Evolutionary conservation across 73 alveolate genomes (phyloP).

Genomic region (Stentor coeruleus): DNA sequence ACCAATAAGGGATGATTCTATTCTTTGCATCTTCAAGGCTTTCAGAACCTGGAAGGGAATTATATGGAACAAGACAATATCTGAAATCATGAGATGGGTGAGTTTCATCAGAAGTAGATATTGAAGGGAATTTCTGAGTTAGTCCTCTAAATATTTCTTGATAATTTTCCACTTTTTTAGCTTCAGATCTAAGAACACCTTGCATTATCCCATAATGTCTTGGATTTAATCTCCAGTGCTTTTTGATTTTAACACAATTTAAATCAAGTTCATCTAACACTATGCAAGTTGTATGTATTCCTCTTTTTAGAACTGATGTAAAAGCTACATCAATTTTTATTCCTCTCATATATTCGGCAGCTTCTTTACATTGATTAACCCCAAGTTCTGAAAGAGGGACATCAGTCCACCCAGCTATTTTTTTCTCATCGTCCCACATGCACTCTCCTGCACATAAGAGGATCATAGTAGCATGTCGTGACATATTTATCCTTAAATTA

Average conservation of each 20-base stretch:
- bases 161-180: constrained; percentile 66
- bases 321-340: constrained; percentile 82
- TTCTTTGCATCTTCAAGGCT: constrained; percentile 83
- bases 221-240: constrained; percentile 87
- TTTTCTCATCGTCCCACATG: constrained; percentile 79
- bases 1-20: constrained; percentile 92
- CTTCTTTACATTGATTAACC: constrained; percentile 39
- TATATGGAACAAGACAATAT: constrained; percentile 75
- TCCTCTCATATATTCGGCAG: constrained; percentile 26
- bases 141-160: constrained; percentile 67
- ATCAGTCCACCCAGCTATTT: constrained; percentile 98
- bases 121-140: constrained; percentile 87
- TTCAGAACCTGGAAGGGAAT: constrained; percentile 94
- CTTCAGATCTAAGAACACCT: constrained; percentile 91
- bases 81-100: constrained; percentile 51
- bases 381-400: constrained; percentile 86
- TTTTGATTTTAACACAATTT: constrained; percentile 78
- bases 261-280: constrained; percentile 69
- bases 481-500: constrained; percentile 13
- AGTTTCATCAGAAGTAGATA: constrained; percentile 71
- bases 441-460: constrained; percentile 51
- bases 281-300: constrained; percentile 45
- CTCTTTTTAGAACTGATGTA: constrained; percentile 95
- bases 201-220: constrained; percentile 95
- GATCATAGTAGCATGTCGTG: constrained; percentile 33